Percentiles rank a stretch among this genome's conserved stretches.
These are phyloP conservation scores for Picochlorum sp. DNA, from an alignment of 139 green algal genomes.

Conservation along the genomic window DNA sequence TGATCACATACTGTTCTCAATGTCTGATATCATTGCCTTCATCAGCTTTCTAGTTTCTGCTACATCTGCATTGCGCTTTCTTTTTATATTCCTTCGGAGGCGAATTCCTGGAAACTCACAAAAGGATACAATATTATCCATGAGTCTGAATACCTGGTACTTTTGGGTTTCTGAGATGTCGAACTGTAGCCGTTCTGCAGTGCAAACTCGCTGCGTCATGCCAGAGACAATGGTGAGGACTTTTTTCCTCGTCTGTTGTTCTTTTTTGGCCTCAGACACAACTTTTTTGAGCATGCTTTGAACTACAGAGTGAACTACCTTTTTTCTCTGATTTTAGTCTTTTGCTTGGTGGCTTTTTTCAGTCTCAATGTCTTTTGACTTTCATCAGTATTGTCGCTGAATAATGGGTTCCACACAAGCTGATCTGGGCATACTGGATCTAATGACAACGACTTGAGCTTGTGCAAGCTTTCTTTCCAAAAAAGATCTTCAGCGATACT, in stretches of 20 bases:
- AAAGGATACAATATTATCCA: constrained; percentile 2
- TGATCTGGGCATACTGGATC: not conserved
- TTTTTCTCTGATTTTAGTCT: not conserved
- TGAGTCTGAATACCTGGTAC: not conserved
- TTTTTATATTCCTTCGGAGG: not conserved
- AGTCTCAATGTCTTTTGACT: not conserved
- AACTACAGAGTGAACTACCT: not conserved
- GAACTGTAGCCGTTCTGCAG: not conserved
- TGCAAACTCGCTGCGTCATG: not conserved
- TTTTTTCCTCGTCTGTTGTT: not conserved
- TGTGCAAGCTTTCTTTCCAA: constrained; percentile 31
- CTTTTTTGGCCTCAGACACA: not conserved
- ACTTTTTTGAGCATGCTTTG: not conserved
- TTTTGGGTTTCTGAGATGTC: not conserved
- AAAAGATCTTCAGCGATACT: constrained; percentile 26
- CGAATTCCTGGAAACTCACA: constrained; percentile 1
- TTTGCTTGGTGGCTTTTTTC: not conserved
- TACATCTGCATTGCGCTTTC: not conserved
- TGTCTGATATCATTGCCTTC: not conserved
- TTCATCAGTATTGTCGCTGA: constrained; percentile 7
- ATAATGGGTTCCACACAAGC: constrained; percentile 3
- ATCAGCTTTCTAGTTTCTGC: not conserved
- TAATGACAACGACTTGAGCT: constrained; percentile 21
- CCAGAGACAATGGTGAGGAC: not conserved
- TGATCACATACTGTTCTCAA: not conserved